Evolutionary conservation across 257 asterid genomes (phyloP).

Genomic region (Catharanthus roseus): DNA sequence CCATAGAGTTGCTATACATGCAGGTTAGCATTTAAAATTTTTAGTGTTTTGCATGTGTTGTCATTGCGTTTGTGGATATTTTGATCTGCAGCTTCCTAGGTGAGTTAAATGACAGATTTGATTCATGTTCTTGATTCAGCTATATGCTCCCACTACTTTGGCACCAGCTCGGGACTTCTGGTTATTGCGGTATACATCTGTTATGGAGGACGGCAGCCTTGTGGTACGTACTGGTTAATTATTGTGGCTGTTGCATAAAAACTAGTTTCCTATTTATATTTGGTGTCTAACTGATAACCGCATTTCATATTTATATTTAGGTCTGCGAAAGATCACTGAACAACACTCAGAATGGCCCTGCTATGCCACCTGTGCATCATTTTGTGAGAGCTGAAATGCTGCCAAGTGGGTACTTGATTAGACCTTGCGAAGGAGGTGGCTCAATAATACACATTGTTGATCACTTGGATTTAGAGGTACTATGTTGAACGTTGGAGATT

Average conservation of each 20-base stretch:
- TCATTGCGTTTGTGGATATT: neutral
- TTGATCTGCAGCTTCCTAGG: neutral
- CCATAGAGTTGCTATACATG: slow-evolving; percentile 91
- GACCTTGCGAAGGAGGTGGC: slow-evolving; percentile 99
- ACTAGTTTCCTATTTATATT: neutral
- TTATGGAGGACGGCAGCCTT: slow-evolving; percentile 98
- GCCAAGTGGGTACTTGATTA: slow-evolving; percentile 87
- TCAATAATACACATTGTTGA: slow-evolving; percentile 91
- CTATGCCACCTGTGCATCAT: slow-evolving; percentile 84
- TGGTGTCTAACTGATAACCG: neutral
- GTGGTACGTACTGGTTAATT: slow-evolving; percentile 42
- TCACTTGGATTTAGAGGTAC: slow-evolving; percentile 86
- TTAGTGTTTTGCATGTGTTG: neutral
- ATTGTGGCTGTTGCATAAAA: neutral
- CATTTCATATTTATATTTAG: slow-evolving; percentile 27
- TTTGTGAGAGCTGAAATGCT: slow-evolving; percentile 89
- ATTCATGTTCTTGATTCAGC: slow-evolving; percentile 36
- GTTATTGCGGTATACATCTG: slow-evolving; percentile 87
- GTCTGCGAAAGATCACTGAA: slow-evolving; percentile 91
- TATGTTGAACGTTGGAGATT: neutral
- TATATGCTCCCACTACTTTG: slow-evolving; percentile 83
- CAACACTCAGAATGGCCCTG: slow-evolving; percentile 95
- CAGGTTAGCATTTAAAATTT: slow-evolving; percentile 43
- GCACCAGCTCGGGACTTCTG: slow-evolving; percentile 98
- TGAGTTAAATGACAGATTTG: neutral